Percentiles rank a stretch among this genome's conserved stretches.
These are phyloP conservation scores for Candida adriatica DNA, from an alignment of 805 yeast genomes.

Conservation along the genomic window DNA sequence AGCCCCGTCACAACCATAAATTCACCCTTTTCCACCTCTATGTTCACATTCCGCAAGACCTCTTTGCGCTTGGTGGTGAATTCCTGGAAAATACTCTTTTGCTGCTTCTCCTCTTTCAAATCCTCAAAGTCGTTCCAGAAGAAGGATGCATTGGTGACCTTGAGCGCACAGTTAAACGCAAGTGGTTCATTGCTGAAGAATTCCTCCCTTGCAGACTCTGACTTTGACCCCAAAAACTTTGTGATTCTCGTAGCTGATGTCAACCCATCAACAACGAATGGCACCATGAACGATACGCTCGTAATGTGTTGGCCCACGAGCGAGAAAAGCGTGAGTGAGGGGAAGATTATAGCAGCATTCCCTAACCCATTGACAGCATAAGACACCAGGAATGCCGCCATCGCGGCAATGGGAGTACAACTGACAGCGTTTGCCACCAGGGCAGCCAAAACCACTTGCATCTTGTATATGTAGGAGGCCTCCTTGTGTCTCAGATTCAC, in stretches of 20 bases:
- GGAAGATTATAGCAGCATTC: constrained; percentile 55
- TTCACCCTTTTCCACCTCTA: constrained; percentile 55
- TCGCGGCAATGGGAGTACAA: constrained; percentile 42
- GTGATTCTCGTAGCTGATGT: constrained; percentile 50
- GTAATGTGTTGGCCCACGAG: constrained; percentile 53
- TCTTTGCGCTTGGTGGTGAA: constrained; percentile 3
- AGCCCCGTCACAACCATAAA: constrained; percentile 71
- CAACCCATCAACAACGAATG: constrained; percentile 54
- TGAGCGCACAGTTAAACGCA: constrained; percentile 34
- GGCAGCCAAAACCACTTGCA: constrained; percentile 53
- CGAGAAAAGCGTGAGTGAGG: constrained; percentile 62
- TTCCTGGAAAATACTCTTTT: neutral
- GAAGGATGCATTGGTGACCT: constrained; percentile 45
- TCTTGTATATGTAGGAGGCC: constrained; percentile 43
- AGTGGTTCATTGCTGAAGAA: constrained; percentile 23
- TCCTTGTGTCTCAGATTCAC: constrained; percentile 48
- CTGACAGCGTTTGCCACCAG: constrained; percentile 45
- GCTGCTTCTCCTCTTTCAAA: constrained; percentile 1
- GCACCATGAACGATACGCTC: constrained; percentile 49
- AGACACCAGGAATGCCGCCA: constrained; percentile 39
- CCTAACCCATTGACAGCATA: constrained; percentile 29
- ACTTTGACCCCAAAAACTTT: constrained; percentile 44
- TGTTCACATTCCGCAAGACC: constrained; percentile 36
- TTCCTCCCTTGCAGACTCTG: constrained; percentile 32
- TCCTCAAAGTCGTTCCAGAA: constrained; percentile 49